Conservation (phyloP, 202 grass and related monocot species). For the Setaria viridis region DNA sequence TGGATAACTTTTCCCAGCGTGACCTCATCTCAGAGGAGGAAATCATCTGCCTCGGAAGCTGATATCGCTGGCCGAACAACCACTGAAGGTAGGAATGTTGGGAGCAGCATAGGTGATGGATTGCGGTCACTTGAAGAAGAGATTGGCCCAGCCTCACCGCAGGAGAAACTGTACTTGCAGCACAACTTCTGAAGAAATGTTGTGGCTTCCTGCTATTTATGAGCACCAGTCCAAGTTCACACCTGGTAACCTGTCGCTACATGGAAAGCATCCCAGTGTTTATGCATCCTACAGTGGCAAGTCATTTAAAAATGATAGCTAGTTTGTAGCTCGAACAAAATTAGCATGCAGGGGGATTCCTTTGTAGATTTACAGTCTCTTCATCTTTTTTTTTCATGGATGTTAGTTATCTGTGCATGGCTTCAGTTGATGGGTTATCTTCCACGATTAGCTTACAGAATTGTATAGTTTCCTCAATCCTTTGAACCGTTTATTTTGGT, state of each 20-base stretch:
- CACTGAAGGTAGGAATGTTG: no score
- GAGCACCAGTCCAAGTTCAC: not conserved
- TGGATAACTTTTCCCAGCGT: no score
- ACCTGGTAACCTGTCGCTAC: not conserved
- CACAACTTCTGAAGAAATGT: no score
- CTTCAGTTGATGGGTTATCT: constrained; percentile 28
- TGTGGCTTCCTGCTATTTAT: not conserved
- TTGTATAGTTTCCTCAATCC: constrained; percentile 28
- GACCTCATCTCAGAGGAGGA: no score
- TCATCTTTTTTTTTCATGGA: not conserved
- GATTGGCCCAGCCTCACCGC: no score
- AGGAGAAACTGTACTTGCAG: no score
- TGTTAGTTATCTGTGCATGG: constrained; percentile 27
- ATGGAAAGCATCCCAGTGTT: not conserved
- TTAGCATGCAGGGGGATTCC: constrained; percentile 42
- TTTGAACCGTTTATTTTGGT: not conserved
- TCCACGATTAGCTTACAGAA: constrained; percentile 29
- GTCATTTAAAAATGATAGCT: constrained; percentile 24
- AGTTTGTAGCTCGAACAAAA: constrained; percentile 41
- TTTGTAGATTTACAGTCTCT: constrained; percentile 49
- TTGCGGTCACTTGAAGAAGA: no score
- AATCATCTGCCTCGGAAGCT: no score
- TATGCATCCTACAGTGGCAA: constrained; percentile 25
- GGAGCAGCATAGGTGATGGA: no score
- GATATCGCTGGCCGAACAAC: no score